Base-by-base conservation (phyloP, 768 basidiomycete species). In the Collybiopsis confluens region DNA sequence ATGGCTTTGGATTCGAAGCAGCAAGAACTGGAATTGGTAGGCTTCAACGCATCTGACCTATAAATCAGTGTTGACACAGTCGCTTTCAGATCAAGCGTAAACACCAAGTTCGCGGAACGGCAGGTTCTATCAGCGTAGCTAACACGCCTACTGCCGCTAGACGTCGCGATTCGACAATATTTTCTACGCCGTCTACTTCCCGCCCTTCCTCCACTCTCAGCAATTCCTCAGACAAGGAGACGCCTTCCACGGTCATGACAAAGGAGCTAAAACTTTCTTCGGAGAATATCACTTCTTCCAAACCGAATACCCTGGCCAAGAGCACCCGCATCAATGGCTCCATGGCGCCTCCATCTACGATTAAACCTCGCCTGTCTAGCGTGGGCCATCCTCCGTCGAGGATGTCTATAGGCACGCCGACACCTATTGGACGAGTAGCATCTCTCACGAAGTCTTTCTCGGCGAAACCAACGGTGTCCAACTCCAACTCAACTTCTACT, bases 1-100 rank as follows among this genome's bases (percentile, higher is more conserved):
- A 92, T 95, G 33, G 94, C 93, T 0, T 70, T 97, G 51, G 92
- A 95, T 68, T 86, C 92, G 23, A 97, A 97, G 70, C 94, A 97
- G 62, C 92, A 95, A 66, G 94, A 96, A 66, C 72, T 97, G 36
- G 92, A 96, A 65, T 64, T 95, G 67, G 94, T 97, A 55, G 50
- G 82, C 13, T 36, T 27, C 47, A 58, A 28, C 40, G 52, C 21
- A 28, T 33, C 28, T 5, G 47, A 1, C 6, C 7, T 48, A n/a
- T n/a, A 26, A 26, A 9, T 21, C 55, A 4, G 1, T 56, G 18
- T 43, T 37, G 21, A 62, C 23, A 35, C n/a, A 36, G 24, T 18
- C 54, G 23, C 9, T 38, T 48, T 30, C 60, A 87, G 86, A 69
- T 86, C 35, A 91, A 91, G 65, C 77, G 88, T 42, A 79, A 77